Conservation (phyloP, 257 asterid genomes). For the Parsonsia alboflavescens region DNA sequence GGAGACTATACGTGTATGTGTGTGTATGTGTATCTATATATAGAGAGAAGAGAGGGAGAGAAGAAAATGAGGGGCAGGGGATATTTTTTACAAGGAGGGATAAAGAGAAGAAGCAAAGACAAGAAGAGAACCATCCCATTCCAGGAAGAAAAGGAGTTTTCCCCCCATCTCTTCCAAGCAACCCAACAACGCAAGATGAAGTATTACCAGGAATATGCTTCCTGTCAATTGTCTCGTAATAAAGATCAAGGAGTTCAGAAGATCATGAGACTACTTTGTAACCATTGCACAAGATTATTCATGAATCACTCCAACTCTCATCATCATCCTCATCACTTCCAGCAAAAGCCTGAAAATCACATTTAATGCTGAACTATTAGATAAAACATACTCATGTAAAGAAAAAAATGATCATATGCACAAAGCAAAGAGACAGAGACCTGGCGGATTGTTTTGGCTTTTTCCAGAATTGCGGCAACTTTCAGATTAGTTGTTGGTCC, state of each 20-base stretch:
- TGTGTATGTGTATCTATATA: not conserved
- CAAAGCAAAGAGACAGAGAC: slow-evolving; percentile 25
- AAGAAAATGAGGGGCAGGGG: not conserved
- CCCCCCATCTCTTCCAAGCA: not conserved
- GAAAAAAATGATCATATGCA: not conserved
- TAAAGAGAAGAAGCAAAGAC: not conserved
- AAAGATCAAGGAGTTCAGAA: not conserved
- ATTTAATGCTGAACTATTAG: slow-evolving; percentile 15
- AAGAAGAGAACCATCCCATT: not conserved
- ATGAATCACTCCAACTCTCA: slow-evolving; percentile 80
- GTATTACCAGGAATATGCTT: not conserved
- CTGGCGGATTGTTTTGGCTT: slow-evolving; percentile 91
- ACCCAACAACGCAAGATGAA: not conserved
- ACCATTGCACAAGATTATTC: slow-evolving; percentile 15
- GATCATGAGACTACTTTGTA: not conserved
- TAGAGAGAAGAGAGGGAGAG: not conserved
- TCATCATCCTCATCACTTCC: slow-evolving; percentile 83
- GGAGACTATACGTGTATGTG: not conserved
- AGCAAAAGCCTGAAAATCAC: slow-evolving; percentile 59
- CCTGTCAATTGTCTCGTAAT: not conserved
- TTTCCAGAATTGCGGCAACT: slow-evolving; percentile 82
- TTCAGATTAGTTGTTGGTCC: slow-evolving; percentile 72
- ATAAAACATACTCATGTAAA: not conserved
- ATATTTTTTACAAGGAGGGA: not conserved
- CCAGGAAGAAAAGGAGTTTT: slow-evolving; percentile 1